Base-by-base conservation (phyloP, 1,284 basidiomycete genomes). In the Stygiomarasmius scandens region DNA sequence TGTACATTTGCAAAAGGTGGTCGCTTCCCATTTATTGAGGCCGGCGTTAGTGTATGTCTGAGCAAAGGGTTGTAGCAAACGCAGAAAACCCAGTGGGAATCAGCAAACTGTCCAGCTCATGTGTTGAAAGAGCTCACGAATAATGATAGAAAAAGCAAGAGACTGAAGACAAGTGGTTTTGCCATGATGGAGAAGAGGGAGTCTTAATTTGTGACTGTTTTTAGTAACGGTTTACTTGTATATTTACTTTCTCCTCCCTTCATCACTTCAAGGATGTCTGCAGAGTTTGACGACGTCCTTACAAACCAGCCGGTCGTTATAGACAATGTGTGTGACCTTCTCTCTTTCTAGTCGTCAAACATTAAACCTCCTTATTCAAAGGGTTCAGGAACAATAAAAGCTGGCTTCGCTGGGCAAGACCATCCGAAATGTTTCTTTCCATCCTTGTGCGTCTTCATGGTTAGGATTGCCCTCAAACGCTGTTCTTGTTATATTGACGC, bases 341-440 rank as follows among this genome's bases (percentile, higher is more conserved):
- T 62, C 56, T 53, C 47, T 61, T 62, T 54, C 63, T 56, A 45
- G 60, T 56, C 49, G 52, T 41, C 52, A 63, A 58, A 61, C 63
- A 64, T 66, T 58, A 58, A 55, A 34, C 65, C 58, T 61, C 46
- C 38, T 12, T 58, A 60, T 46, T 69, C 22, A 4, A 47, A 98
- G 94, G 96, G 96, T 63, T 96, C 95, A 58, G 96, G 96, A 29
- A 95, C 93, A 20, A 96, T 98, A 75, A 98, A 98, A 76, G 96
- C 95, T 61, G 95, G 95, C 46, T 98, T 98, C 72, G 96, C 96
- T 60, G 96, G 96, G 47, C 92, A 97, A 74, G 96, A 98, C 76
- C 94, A 96, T 72, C 96, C 96, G 44, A 95, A 96, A 83, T 96
- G 94, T 71, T 98, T 96, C 83, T 98, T 98, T 68, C 95, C 96